Evolutionary conservation across 2,329 filamentous ascomycete genomes (phyloP).

Genomic region (Diaporthe aspalathi): DNA sequence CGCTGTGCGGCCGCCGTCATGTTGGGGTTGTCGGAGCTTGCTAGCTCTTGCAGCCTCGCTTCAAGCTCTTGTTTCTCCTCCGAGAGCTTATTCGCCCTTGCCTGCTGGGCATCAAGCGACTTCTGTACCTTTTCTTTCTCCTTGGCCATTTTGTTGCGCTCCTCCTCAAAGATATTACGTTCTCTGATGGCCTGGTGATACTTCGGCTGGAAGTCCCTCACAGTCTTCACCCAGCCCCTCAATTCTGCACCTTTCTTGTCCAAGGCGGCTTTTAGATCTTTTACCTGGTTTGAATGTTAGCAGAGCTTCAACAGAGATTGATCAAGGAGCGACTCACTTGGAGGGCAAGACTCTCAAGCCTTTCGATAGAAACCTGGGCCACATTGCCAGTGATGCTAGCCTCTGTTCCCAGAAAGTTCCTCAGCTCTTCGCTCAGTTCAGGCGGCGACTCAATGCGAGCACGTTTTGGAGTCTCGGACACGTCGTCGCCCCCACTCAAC

Average conservation of each 20-base stretch:
- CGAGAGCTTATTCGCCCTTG: constrained; percentile 53
- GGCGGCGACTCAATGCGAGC: constrained; percentile 44
- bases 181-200: constrained; percentile 64
- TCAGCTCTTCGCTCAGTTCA: constrained; percentile 48
- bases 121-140: constrained; percentile 51
- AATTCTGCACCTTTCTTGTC: constrained; percentile 50
- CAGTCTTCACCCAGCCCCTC: constrained; percentile 58
- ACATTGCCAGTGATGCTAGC: constrained; percentile 35
- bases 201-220: constrained; percentile 57
- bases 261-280: constrained; percentile 51
- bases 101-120: constrained; percentile 52
- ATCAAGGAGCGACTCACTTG: constrained; percentile 47
- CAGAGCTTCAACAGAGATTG: neutral
- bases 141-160: constrained; percentile 53
- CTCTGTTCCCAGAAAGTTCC: constrained; percentile 45
- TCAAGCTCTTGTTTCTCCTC: constrained; percentile 52
- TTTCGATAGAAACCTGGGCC: constrained; percentile 43
- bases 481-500: constrained; percentile 53
- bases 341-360: constrained; percentile 54
- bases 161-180: constrained; percentile 58
- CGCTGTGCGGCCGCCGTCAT: constrained; percentile 54
- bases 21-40: constrained; percentile 52
- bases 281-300: constrained; percentile 48
- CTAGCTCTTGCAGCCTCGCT: constrained; percentile 52
- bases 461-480: constrained; percentile 46